These are phyloP conservation scores for Amanita exitialis DNA, from an alignment of 768 basidiomycete species.

Conservation along the genomic window DNA sequence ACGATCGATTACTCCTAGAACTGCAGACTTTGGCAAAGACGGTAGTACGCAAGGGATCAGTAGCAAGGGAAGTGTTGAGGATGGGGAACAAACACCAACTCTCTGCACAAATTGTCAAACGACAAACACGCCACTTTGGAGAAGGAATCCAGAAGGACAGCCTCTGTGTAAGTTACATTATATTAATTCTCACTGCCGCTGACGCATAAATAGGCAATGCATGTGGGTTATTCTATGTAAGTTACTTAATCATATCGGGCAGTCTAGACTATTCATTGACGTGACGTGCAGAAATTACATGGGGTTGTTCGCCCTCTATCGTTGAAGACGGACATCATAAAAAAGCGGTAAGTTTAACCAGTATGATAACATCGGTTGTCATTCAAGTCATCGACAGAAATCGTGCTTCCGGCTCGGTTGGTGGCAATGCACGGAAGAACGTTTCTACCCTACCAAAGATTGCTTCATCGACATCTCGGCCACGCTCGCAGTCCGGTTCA, in stretches of 20 bases:
- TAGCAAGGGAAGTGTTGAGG: conserved; percentile 29
- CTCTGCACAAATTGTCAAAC: conserved; percentile 93
- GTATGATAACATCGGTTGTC: conserved; percentile 2
- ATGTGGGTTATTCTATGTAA: conserved; percentile 87
- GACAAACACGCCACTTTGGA: conserved; percentile 90
- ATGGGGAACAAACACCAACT: conserved; percentile 65
- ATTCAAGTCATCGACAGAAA: conserved; percentile 36
- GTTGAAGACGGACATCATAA: conserved; percentile 94
- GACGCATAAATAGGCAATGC: conserved; percentile 53
- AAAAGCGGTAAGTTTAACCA: conserved; percentile 62
- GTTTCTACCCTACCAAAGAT: conserved; percentile 59
- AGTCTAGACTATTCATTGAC: conserved; percentile 4
- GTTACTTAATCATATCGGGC: conserved; percentile 20
- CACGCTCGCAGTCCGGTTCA: conserved; percentile 62
- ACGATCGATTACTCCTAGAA: conserved; percentile 10
- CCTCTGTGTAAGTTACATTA: conserved; percentile 61
- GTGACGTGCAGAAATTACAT: conserved; percentile 70
- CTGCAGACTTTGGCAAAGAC: conserved; percentile 1
- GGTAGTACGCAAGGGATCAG: background rate
- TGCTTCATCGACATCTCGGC: conserved; percentile 63
- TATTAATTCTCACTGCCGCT: conserved; percentile 8
- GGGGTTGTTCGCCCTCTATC: conserved; percentile 91
- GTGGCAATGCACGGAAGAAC: conserved; percentile 55
- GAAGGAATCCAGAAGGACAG: conserved; percentile 87
- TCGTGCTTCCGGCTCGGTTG: conserved; percentile 70